A percentile compares a stretch with the other conserved stretches of the same genome.
These are phyloP conservation scores for Massarina eburnea DNA, from an alignment of 2,329 filamentous ascomycete genomes.

Conservation along the genomic window DNA sequence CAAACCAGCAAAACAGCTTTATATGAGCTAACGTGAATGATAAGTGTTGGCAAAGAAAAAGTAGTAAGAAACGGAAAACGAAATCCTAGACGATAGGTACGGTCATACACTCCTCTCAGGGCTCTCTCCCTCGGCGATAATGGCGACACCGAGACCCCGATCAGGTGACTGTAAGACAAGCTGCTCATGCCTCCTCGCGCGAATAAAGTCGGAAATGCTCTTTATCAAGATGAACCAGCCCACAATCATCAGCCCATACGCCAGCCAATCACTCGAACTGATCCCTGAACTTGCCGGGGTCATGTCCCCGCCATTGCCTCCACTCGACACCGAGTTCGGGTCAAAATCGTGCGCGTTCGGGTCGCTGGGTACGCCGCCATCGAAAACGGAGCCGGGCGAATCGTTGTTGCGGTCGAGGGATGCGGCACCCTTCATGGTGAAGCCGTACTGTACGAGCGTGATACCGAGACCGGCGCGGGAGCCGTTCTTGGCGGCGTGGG, in stretches of 20 bases:
- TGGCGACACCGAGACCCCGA: slow-evolving; percentile 77
- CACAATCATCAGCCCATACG: slow-evolving; percentile 92
- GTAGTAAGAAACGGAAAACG: slow-evolving; percentile 1
- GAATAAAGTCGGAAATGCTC: slow-evolving; percentile 87
- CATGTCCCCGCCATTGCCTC: slow-evolving; percentile 34
- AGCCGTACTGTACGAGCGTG: slow-evolving; percentile 93
- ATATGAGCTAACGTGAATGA: too few relatives aligned
- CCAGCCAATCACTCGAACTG: slow-evolving; percentile 80
- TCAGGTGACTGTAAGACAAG: slow-evolving; percentile 92
- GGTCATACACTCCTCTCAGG: slow-evolving; percentile 62
- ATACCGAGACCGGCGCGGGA: slow-evolving; percentile 92
- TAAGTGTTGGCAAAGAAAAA: too few relatives aligned
- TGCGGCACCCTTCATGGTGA: slow-evolving; percentile 78
- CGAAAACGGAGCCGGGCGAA: slow-evolving; percentile 53
- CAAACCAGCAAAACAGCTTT: too few relatives aligned
- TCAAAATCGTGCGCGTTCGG: slow-evolving; percentile 91
- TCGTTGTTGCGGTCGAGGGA: slow-evolving; percentile 37
- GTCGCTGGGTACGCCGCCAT: slow-evolving; percentile 70
- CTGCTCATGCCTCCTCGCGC: slow-evolving; percentile 86
- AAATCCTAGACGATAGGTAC: slow-evolving; percentile 4
- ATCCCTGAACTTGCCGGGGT: slow-evolving; percentile 55
- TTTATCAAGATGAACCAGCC: slow-evolving; percentile 98
- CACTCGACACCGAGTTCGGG: slow-evolving; percentile 63
- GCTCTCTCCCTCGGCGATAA: slow-evolving; percentile 83
- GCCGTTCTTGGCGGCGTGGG: slow-evolving; percentile 96